Percentiles rank a stretch among this genome's conserved stretches.
Evolutionary conservation across 2,329 filamentous ascomycete species (phyloP).

Genomic region (Ophiostoma perfectum): DNA sequence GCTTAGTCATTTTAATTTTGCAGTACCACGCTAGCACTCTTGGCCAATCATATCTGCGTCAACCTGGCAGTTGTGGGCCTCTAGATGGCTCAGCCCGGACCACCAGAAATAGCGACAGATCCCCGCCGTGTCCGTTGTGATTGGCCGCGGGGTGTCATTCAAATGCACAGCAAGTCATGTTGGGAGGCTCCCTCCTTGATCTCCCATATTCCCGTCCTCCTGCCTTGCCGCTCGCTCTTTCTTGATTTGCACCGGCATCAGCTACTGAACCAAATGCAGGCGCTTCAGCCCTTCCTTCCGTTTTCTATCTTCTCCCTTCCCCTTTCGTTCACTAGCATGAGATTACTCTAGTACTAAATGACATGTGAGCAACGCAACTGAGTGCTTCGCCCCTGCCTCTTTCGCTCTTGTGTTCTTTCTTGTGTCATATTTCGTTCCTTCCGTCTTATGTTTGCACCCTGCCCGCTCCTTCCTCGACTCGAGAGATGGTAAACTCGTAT

Average conservation of each 20-base stretch:
- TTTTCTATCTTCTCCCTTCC: neutral
- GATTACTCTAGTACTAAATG: neutral
- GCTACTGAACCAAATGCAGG: neutral
- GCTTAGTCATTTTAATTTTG: constrained; percentile 19
- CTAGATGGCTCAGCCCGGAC: neutral
- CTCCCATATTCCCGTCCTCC: neutral
- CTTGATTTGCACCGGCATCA: neutral
- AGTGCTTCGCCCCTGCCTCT: neutral
- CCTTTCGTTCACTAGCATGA: neutral
- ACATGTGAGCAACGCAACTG: neutral
- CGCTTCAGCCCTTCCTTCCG: neutral
- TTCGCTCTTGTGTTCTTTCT: no score
- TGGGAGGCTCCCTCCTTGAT: neutral
- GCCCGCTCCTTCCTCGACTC: neutral
- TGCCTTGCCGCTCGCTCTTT: neutral
- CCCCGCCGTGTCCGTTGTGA: neutral
- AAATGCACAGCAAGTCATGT: neutral
- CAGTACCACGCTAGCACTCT: neutral
- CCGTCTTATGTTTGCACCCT: neutral
- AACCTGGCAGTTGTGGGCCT: neutral
- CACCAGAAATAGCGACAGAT: neutral
- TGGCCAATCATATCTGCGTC: constrained; percentile 13
- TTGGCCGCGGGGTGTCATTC: neutral
- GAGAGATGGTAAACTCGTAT: neutral
- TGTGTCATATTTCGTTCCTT: neutral